phyloP scores from a whole-genome alignment of 345 rosid species.

The Eucalyptus cladocalyx region DNA sequence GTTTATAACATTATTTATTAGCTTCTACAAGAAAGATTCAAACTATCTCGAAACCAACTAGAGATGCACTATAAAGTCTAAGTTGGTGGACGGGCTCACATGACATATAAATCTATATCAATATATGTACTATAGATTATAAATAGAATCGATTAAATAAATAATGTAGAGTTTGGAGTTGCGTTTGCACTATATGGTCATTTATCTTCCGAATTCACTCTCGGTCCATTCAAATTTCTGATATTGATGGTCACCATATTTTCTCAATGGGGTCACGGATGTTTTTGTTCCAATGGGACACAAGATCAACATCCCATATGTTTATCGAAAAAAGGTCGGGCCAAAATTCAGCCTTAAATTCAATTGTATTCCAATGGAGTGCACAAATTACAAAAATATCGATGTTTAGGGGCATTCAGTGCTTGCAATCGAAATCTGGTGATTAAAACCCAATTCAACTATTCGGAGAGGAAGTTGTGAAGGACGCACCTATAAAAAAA shows the following conservation, averaged over 20 bases:
- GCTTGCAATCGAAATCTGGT: background rate
- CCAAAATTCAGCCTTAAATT: background rate
- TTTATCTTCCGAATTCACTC: background rate
- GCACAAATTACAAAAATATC: background rate
- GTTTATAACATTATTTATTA: background rate
- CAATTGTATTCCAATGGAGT: background rate
- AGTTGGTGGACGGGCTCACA: background rate
- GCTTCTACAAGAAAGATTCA: background rate
- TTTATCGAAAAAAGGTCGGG: background rate
- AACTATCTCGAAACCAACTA: background rate
- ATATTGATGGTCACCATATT: background rate
- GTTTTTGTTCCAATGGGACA: background rate
- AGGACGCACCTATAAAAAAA: background rate
- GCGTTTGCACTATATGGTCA: background rate
- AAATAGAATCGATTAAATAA: background rate
- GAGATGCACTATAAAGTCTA: background rate
- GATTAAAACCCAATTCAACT: background rate
- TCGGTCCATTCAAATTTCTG: background rate
- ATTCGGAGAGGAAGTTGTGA: background rate
- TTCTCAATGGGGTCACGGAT: background rate
- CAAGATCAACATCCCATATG: background rate
- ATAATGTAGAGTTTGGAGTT: background rate
- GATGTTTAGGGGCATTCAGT: background rate
- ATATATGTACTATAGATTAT: background rate
- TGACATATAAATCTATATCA: background rate